A percentile compares a stretch with the other conserved stretches of the same genome.
phyloP scores from a whole-genome alignment of 768 basidiomycete genomes.

The Kwoniella mangroviensis region DNA sequence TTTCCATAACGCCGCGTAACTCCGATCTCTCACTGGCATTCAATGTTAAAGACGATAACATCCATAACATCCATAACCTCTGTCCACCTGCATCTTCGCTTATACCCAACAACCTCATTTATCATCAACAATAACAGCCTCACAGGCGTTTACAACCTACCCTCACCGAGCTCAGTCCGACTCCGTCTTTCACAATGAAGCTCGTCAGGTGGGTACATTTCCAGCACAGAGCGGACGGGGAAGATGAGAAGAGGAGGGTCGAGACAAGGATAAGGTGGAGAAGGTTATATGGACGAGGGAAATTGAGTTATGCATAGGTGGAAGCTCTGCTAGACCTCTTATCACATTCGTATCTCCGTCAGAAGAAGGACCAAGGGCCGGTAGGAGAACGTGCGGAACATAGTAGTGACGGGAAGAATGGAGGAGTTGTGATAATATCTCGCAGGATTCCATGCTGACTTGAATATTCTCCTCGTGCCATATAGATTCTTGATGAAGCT shows the following conservation, averaged over 20 bases:
- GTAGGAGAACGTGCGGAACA: constrained; percentile 7
- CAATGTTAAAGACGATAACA: neutral
- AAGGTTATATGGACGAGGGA: neutral
- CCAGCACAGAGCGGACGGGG: neutral
- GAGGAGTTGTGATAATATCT: no score
- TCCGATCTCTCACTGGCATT: neutral
- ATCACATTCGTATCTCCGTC: neutral
- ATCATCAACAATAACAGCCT: constrained; percentile 1
- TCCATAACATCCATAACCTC: neutral
- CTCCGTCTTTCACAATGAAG: constrained; percentile 67
- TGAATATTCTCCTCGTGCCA: neutral
- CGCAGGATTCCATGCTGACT: constrained; percentile 19
- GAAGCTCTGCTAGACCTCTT: constrained; percentile 1
- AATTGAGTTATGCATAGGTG: neutral
- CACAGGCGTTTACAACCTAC: constrained; percentile 2
- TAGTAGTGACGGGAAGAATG: no score
- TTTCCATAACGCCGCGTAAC: neutral
- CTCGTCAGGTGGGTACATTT: constrained; percentile 69
- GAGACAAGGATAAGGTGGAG: neutral
- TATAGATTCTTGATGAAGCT: constrained; percentile 97
- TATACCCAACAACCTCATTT: constrained; percentile 4
- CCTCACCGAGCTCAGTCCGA: constrained; percentile 32
- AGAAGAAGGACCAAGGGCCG: neutral
- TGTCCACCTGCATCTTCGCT: neutral
- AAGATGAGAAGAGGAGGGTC: neutral